phyloP scores from a whole-genome alignment of 306 rosid species.

The Amphicarpaea edgeworthii region DNA sequence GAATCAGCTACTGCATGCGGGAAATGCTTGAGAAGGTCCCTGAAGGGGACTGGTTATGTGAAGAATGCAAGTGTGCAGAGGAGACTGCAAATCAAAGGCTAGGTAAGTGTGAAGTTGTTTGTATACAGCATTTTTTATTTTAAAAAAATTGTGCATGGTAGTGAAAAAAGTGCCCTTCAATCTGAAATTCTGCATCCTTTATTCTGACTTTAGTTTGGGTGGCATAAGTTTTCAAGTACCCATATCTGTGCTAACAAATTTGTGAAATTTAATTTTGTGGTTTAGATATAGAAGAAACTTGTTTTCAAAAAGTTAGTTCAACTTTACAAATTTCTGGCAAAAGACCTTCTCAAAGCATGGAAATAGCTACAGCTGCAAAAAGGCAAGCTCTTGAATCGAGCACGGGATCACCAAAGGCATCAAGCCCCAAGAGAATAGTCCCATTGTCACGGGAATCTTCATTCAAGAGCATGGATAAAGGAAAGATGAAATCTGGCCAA shows the following conservation, averaged over 20 bases:
- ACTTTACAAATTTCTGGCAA: slow-evolving; percentile 63
- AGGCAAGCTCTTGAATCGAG: slow-evolving; percentile 74
- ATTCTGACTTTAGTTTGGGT: slow-evolving; percentile 30
- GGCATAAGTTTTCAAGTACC: slow-evolving; percentile 13
- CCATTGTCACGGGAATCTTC: slow-evolving; percentile 72
- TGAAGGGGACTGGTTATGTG: slow-evolving; percentile 88
- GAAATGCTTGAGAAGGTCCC: slow-evolving; percentile 80
- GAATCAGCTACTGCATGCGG: slow-evolving; percentile 90
- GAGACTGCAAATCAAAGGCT: slow-evolving; percentile 64
- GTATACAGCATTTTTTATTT: slow-evolving; percentile 22
- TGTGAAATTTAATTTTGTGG: slow-evolving; percentile 38
- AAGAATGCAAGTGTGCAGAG: slow-evolving; percentile 78
- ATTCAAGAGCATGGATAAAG: slow-evolving; percentile 70
- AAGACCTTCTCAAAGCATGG: slow-evolving; percentile 66
- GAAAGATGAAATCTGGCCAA: slow-evolving; percentile 58
- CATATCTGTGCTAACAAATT: slow-evolving; percentile 28
- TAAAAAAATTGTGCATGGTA: not conserved
- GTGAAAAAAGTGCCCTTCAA: slow-evolving; percentile 2
- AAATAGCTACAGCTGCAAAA: slow-evolving; percentile 61
- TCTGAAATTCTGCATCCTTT: slow-evolving; percentile 10
- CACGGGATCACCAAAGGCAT: slow-evolving; percentile 70
- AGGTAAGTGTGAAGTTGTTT: slow-evolving; percentile 57
- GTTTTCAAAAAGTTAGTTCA: slow-evolving; percentile 50
- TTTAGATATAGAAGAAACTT: slow-evolving; percentile 59
- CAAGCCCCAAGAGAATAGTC: slow-evolving; percentile 64